Base-by-base conservation (phyloP, 164 flowering plant genomes). In the Platanus orientalis region DNA sequence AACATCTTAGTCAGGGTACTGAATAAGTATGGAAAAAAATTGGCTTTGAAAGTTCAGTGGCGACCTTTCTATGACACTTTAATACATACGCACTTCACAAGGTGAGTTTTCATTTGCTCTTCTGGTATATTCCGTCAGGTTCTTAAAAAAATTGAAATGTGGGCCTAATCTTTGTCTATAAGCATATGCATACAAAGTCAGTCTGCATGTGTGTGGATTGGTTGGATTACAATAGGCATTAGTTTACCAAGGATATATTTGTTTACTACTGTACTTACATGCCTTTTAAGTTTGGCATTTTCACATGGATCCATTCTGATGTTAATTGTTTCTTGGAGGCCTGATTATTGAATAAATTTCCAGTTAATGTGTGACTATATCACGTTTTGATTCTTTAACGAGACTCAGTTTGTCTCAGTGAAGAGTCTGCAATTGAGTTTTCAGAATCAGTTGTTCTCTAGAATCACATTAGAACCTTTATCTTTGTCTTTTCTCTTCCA, bases 41-140 rank as follows among this genome's bases (percentile, higher is more conserved):
- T 94, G 75, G 72, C 90, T 48, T 68, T 94, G 76, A 79, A 71
- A 70, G 77, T 94, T 67, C 84, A 79, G 51, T 94, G 99, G 99
- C 84, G 89, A 39, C 96, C 96, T 54, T 76, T 94, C 60, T 89
- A 94, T 77, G 92, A 94, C 66, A 81, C 82, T 51, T 75, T 94
- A 70, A 65, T 88, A 57, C 79, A 77, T 50, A 84, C 96, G 24
- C 99, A 94, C 73, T 94, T 88, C 68, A 80, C 81, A 5, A 80
- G 99, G 99, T 89, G 49, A 73, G 67, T 58, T 63, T 45, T 65
- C 28, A 51, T n/a, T 48, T 69, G 7, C 6, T 13, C 55, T 17
- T 32, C 53, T 10, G 23, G 6, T 27, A 23, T 54, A 19, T 48
- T 55, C 42, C 28, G 54, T 64, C 29, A 34, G 34, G 20, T 57